phyloP scores from a whole-genome alignment of 2,329 filamentous ascomycete genomes.

The Penicillium sp. region DNA sequence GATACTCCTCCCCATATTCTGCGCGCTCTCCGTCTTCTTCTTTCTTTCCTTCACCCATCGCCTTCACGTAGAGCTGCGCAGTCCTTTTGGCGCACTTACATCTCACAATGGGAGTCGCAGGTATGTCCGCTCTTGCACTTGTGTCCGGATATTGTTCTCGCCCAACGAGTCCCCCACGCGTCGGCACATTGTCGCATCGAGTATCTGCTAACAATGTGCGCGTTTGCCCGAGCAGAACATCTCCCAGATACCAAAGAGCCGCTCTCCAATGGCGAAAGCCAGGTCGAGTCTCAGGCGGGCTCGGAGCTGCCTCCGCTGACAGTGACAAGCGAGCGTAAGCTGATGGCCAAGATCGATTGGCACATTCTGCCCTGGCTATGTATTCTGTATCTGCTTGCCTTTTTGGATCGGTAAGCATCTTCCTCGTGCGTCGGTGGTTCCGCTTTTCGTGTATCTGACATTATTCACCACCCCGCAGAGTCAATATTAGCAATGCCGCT shows the following conservation, averaged over 20 bases:
- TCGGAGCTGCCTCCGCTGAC: slow-evolving; percentile 32
- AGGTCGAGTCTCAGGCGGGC: slow-evolving; percentile 14
- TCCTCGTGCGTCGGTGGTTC: background rate
- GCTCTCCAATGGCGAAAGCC: slow-evolving; percentile 23
- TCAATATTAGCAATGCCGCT: slow-evolving; percentile 76
- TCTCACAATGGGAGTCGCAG: slow-evolving; percentile 15
- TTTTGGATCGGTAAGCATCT: slow-evolving; percentile 52
- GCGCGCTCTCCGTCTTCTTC: background rate
- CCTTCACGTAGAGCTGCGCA: background rate
- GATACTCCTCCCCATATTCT: background rate
- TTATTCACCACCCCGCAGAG: slow-evolving; percentile 40
- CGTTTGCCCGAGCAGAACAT: background rate
- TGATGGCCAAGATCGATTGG: slow-evolving; percentile 68
- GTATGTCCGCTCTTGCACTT: slow-evolving; percentile 4
- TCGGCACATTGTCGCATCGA: background rate
- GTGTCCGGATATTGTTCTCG: background rate
- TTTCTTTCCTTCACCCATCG: background rate
- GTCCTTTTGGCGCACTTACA: background rate
- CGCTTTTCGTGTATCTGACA: slow-evolving; percentile 8
- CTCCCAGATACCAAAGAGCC: slow-evolving; percentile 8
- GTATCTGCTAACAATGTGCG: slow-evolving; percentile 11
- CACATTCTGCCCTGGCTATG: slow-evolving; percentile 69
- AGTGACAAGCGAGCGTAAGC: slow-evolving; percentile 53
- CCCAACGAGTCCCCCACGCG: background rate
- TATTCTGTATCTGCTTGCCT: slow-evolving; percentile 67